These are phyloP conservation scores for Dimocarpus longan DNA, from an alignment of 345 rosid species.

Conservation along the genomic window DNA sequence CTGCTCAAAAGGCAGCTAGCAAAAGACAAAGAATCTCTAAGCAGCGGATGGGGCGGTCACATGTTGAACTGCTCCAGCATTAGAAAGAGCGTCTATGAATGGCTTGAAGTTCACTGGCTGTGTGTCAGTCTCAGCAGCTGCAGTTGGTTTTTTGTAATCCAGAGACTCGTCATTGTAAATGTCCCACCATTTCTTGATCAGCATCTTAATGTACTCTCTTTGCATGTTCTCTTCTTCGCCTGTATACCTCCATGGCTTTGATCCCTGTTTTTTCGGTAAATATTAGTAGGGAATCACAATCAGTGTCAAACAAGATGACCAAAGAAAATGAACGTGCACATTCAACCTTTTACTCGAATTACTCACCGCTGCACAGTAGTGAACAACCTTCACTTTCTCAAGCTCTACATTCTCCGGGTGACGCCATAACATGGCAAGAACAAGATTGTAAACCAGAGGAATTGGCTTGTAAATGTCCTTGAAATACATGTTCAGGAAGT, in stretches of 20 bases:
- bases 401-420: slow-evolving; percentile 88
- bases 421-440: slow-evolving; percentile 92
- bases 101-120: slow-evolving; percentile 45
- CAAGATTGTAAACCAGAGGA: slow-evolving; percentile 65
- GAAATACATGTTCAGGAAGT: slow-evolving; percentile 81
- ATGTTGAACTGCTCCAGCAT: slow-evolving; percentile 50
- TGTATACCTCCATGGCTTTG: slow-evolving; percentile 96
- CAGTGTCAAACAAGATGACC: no score
- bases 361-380: slow-evolving; percentile 85
- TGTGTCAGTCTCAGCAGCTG: background rate
- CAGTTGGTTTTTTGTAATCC: slow-evolving; percentile 41
- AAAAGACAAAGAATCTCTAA: slow-evolving; percentile 5
- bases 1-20: background rate
- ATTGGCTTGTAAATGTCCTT: slow-evolving; percentile 69
- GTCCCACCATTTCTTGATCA: slow-evolving; percentile 82
- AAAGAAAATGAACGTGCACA: background rate
- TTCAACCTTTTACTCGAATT: background rate
- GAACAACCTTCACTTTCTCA: slow-evolving; percentile 73
- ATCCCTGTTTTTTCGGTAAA: slow-evolving; percentile 47
- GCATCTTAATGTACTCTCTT: slow-evolving; percentile 73
- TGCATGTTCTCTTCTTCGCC: slow-evolving; percentile 81
- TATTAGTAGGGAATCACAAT: background rate
- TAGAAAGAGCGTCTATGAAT: slow-evolving; percentile 57
- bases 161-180: slow-evolving; percentile 69
- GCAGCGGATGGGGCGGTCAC: slow-evolving; percentile 88